Conservation (phyloP, 192 early-diverging fungal species). For the Radiomyces spectabilis region DNA sequence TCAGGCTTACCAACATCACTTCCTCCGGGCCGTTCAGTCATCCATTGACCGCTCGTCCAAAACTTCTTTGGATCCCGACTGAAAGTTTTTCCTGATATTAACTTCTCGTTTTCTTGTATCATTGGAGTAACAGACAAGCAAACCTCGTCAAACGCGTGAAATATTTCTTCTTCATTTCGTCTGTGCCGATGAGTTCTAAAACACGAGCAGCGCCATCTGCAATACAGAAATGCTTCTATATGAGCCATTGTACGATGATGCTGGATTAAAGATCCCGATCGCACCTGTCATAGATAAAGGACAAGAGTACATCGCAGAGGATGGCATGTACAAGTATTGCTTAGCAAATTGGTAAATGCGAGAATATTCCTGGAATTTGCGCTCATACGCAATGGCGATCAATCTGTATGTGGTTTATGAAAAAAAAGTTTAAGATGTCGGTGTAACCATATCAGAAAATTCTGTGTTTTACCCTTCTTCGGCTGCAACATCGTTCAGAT, state of each 20-base stretch:
- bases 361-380: slow-evolving; percentile 37
- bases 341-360: slow-evolving; percentile 64
- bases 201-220: slow-evolving; percentile 61
- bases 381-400: slow-evolving; percentile 57
- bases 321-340: slow-evolving; percentile 46
- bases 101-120: background rate
- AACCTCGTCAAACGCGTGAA: slow-evolving; percentile 37
- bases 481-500: slow-evolving; percentile 52
- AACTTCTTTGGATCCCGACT: slow-evolving; percentile 56
- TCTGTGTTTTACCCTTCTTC: slow-evolving; percentile 34
- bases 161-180: slow-evolving; percentile 42
- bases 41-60: slow-evolving; percentile 69
- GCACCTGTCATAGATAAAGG: slow-evolving; percentile 73
- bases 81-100: background rate
- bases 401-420: slow-evolving; percentile 24
- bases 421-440: background rate
- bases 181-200: slow-evolving; percentile 45
- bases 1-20: slow-evolving; percentile 49
- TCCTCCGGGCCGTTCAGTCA: slow-evolving; percentile 70
- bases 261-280: too few species aligned
- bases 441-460: too few species aligned
- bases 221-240: slow-evolving; percentile 3
- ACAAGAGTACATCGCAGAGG: slow-evolving; percentile 49
- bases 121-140: background rate
- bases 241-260: background rate